phyloP scores from a whole-genome alignment of 208 protist species.

The Phytomonas francai region DNA sequence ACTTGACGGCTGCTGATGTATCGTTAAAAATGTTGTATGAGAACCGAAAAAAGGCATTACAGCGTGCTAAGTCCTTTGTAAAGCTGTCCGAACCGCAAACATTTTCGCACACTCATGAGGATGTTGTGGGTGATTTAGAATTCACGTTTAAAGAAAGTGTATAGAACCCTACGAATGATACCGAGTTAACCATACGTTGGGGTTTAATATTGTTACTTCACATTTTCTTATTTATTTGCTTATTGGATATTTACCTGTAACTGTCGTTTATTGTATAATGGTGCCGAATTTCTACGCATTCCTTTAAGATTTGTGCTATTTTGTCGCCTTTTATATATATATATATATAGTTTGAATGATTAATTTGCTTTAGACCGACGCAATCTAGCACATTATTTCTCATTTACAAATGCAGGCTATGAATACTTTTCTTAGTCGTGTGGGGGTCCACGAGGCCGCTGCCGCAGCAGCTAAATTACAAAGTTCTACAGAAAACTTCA shows the following conservation, averaged over 20 bases:
- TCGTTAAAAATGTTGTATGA: conserved; percentile 25
- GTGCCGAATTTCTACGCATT: background rate
- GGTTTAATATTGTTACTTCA: conserved; percentile 6
- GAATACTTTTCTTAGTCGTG: conserved; percentile 4
- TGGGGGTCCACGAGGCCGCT: conserved; percentile 12
- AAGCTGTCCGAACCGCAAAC: conserved; percentile 68
- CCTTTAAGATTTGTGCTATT: background rate
- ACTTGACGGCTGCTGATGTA: conserved; percentile 50
- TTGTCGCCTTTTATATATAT: background rate
- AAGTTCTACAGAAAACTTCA: conserved; percentile 29
- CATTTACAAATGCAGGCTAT: conserved; percentile 10
- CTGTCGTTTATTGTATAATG: background rate
- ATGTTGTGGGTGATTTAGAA: conserved; percentile 62
- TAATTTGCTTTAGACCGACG: background rate
- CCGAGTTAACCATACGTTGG: background rate
- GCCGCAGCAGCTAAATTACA: conserved; percentile 35
- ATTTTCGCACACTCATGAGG: conserved; percentile 69
- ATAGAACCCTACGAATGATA: background rate
- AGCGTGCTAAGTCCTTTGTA: conserved; percentile 56
- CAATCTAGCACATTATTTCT: conserved; percentile 5
- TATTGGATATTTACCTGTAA: background rate
- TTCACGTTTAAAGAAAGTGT: conserved; percentile 39
- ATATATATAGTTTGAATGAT: background rate
- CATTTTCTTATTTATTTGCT: background rate
- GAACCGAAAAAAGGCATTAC: conserved; percentile 21